Base-by-base conservation (phyloP, 495 filamentous ascomycete genomes). In the Lasiosphaeris hirsuta region DNA sequence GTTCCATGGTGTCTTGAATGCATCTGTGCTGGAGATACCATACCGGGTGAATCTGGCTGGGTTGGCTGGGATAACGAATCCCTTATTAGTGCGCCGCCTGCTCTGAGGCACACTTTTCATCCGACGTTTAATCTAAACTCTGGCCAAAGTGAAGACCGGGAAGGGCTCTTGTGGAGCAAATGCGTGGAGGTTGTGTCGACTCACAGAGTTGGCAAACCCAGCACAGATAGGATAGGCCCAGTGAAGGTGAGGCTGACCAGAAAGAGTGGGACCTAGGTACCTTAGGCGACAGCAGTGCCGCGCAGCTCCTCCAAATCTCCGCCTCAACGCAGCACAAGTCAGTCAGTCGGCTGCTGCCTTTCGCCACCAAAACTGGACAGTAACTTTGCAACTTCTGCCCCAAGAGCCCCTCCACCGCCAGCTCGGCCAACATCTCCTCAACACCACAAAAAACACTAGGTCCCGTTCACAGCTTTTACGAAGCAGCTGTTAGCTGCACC, bases 401-500 rank as follows among this genome's bases (percentile, higher is more conserved):
- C 47, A 40, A 23, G 4, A 49, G n/a, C 19, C 8, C 46, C 10
- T 44, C 47, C 11, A 35, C 2, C 52, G 38, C 39, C 47, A 38
- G 38, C 52, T 35, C 52, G 35, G 13, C 44, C 14, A 45, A 9
- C 49, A 49, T 40, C 48, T 60, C 46, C 60, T 47, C 59, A 58
- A 13, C 38, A 46, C 41, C 39, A 15, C 42, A 34, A 33, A 39
- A 34, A 7, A 56, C 13, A 11, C 18, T 14, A 41, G 37, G 18
- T 10, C 9, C 30, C 49, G 19, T 7, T 41, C 45, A 49, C 13
- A 38, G 8, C 30, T 23, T 35, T 23, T 8, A 60, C 56, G 56
- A 51, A 58, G 56, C 65, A 66, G 61, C 60, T 51, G 48, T 45
- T 46, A 66, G 68, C 72, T 75, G 70, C 71, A 58, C 33, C 40